A percentile compares a stretch with the other conserved stretches of the same genome.
phyloP scores from a whole-genome alignment of 352 stramenopile genomes.

The Phytopythium litorale region DNA sequence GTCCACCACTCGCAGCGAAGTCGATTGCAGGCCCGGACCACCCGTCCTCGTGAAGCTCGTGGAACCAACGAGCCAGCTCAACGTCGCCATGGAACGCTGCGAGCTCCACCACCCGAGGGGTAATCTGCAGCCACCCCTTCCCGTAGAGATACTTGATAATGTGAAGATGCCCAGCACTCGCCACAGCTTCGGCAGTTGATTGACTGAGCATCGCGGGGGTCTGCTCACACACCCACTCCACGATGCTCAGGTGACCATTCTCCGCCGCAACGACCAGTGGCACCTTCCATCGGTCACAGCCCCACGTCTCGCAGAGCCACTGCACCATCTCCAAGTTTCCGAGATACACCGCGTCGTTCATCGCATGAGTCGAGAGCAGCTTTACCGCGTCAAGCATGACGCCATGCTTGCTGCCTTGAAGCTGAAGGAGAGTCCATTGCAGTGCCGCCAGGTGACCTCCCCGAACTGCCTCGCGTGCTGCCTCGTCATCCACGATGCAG shows the following conservation, averaged over 20 bases:
- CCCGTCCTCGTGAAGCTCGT: background rate
- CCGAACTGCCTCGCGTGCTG: background rate
- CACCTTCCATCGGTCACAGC: background rate
- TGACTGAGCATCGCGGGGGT: background rate
- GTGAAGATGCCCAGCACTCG: background rate
- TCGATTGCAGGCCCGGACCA: background rate
- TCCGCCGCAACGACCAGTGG: background rate
- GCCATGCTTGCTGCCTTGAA: background rate
- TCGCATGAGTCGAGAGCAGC: background rate
- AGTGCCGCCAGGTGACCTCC: background rate
- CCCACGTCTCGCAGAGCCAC: background rate
- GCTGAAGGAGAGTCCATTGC: background rate
- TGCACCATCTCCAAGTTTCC: background rate
- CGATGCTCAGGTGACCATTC: background rate
- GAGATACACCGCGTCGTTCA: too few species aligned
- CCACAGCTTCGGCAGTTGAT: background rate
- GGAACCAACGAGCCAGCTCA: background rate
- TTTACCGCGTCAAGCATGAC: background rate
- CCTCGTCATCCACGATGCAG: background rate
- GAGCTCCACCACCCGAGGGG: background rate
- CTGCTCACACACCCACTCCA: background rate
- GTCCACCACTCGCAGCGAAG: too few species aligned
- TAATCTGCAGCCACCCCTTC: background rate
- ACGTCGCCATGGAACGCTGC: background rate
- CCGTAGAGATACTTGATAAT: background rate